Percentiles rank a stretch among this genome's conserved stretches.
Conservation (phyloP, 164 flowering plant species). For the Sedum album region DNA sequence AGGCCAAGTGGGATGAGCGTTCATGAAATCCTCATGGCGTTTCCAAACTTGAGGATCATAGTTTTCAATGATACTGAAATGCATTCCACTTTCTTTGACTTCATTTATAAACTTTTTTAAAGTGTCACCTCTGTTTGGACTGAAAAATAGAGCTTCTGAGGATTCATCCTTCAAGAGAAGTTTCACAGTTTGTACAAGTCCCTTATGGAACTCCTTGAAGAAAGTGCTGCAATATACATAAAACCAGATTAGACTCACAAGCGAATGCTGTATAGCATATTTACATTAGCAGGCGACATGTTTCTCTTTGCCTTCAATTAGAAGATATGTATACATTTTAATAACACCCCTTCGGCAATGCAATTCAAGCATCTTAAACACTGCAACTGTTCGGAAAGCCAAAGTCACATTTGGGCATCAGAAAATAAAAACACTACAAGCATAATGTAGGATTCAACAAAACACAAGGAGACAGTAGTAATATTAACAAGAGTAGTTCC, state of each 20-base stretch:
- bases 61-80: slow-evolving; percentile 14
- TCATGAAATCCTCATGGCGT: slow-evolving; percentile 37
- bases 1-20: slow-evolving; percentile 59
- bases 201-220: slow-evolving; percentile 74
- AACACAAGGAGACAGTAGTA: background rate
- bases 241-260: background rate
- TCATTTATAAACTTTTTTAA: slow-evolving; percentile 62
- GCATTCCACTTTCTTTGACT: slow-evolving; percentile 41
- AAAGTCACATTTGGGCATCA: background rate
- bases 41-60: slow-evolving; percentile 63
- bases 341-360: too few species aligned
- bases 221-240: slow-evolving; percentile 60
- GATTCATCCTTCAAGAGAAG: slow-evolving; percentile 35
- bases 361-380: background rate
- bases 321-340: background rate
- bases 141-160: slow-evolving; percentile 69
- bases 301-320: background rate
- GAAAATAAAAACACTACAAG: background rate
- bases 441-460: background rate
- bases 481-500: background rate
- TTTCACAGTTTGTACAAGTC: slow-evolving; percentile 58
- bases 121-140: slow-evolving; percentile 50
- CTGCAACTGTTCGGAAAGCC: background rate
- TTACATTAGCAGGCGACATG: background rate
- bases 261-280: background rate